Evolutionary conservation across 805 yeast species (phyloP).

Genomic region (Cyberlindnera japonica): DNA sequence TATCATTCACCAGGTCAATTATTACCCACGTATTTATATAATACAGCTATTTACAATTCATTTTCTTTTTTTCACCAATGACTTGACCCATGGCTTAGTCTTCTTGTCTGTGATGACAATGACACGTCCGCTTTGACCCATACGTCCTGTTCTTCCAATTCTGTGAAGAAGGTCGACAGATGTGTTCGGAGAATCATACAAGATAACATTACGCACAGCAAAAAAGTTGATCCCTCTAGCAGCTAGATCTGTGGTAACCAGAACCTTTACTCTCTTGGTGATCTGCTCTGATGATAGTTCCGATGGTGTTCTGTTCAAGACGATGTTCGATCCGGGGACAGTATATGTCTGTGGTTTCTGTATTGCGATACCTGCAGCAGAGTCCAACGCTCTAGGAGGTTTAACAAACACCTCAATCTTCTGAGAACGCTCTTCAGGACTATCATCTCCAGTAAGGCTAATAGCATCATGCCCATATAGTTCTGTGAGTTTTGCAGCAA

Average conservation of each 20-base stretch:
- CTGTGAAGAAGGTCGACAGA: constrained; percentile 87
- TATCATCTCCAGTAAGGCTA: constrained; percentile 65
- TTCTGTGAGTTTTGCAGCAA: constrained; percentile 50
- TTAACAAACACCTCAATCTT: constrained; percentile 61
- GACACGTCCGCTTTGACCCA: constrained; percentile 86
- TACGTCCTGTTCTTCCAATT: constrained; percentile 91
- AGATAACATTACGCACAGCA: constrained; percentile 73
- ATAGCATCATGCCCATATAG: constrained; percentile 55
- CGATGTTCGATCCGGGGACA: constrained; percentile 35
- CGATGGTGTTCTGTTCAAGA: constrained; percentile 19
- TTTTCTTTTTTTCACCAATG: constrained; percentile 36
- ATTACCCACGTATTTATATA: too few relatives aligned
- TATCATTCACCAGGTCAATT: too few relatives aligned
- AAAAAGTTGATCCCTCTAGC: constrained; percentile 89
- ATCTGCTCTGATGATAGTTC: not conserved
- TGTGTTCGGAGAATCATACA: constrained; percentile 82
- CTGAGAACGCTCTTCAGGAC: constrained; percentile 53
- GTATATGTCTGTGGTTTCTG: constrained; percentile 5
- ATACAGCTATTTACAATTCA: not conserved
- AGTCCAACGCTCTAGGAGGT: constrained; percentile 48
- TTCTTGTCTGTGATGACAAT: constrained; percentile 69
- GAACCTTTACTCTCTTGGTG: constrained; percentile 49
- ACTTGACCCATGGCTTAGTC: constrained; percentile 77
- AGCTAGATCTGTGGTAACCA: constrained; percentile 83
- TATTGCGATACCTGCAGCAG: too few relatives aligned